Evolutionary conservation across 495 filamentous ascomycete species (phyloP).

Genomic region (Pyrenopolyporus hunteri): DNA sequence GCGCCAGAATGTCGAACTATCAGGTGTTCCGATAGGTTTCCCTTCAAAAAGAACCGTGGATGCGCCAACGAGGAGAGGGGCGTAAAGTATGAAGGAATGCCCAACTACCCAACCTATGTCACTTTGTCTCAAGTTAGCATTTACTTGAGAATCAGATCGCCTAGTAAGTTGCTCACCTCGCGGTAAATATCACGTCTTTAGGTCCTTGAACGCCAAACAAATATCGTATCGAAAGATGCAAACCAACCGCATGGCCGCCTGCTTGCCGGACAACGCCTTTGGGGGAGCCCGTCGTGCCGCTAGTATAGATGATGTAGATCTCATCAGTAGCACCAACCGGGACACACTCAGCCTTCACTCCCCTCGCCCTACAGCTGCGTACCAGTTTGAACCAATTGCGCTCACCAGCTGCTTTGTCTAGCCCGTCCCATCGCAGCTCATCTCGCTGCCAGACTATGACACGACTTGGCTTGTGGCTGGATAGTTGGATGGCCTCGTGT

Average conservation of each 20-base stretch:
- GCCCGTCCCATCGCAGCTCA: constrained; percentile 72
- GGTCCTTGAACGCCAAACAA: constrained; percentile 81
- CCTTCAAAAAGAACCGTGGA: constrained; percentile 91
- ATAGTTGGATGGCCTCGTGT: constrained; percentile 65
- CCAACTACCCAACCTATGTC: constrained; percentile 88
- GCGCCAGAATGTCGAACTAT: constrained; percentile 87
- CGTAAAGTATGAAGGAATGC: constrained; percentile 84
- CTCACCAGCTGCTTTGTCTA: constrained; percentile 68
- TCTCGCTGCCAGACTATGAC: constrained; percentile 81
- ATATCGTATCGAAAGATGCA: constrained; percentile 78
- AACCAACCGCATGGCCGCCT: constrained; percentile 85
- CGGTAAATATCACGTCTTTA: constrained; percentile 83
- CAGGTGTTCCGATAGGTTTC: constrained; percentile 88
- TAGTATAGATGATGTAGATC: constrained; percentile 90
- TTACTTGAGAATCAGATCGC: constrained; percentile 21
- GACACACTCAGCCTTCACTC: constrained; percentile 70
- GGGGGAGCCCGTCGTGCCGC: constrained; percentile 81
- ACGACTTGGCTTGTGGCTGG: constrained; percentile 66
- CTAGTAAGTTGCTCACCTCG: constrained; percentile 46
- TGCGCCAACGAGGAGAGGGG: constrained; percentile 78
- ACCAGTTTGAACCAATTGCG: constrained; percentile 80
- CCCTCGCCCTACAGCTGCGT: constrained; percentile 66
- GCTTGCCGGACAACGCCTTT: constrained; percentile 88
- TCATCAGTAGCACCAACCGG: constrained; percentile 77
- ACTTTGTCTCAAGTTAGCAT: constrained; percentile 45